phyloP scores from a whole-genome alignment of 2,329 filamentous ascomycete genomes.

The Colletotrichum tropicale region DNA sequence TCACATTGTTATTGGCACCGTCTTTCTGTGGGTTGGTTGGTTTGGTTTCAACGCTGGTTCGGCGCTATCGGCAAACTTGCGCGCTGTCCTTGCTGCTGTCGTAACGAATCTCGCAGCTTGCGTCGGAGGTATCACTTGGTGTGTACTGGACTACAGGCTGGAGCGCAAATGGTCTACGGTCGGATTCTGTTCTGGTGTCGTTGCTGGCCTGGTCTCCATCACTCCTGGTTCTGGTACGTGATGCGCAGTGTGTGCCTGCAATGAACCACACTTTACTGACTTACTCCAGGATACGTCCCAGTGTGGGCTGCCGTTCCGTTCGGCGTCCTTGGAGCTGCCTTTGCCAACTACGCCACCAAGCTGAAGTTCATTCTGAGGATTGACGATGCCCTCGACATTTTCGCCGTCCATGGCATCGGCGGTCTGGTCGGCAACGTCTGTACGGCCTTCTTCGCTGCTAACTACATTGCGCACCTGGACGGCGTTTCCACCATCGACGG shows the following conservation, averaged over 20 bases:
- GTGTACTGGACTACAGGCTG: constrained; percentile 84
- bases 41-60: constrained; percentile 94
- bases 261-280: neutral
- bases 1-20: constrained; percentile 89
- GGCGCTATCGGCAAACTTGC: constrained; percentile 79
- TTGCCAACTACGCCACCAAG: constrained; percentile 91
- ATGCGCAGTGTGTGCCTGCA: neutral
- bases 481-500: constrained; percentile 70
- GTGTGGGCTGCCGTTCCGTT: constrained; percentile 84
- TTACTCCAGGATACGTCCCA: constrained; percentile 68
- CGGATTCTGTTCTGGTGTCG: constrained; percentile 89
- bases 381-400: constrained; percentile 89
- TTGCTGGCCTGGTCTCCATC: constrained; percentile 86
- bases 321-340: constrained; percentile 75
- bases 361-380: constrained; percentile 83
- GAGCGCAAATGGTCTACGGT: constrained; percentile 93
- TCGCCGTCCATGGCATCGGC: constrained; percentile 81
- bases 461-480: constrained; percentile 84
- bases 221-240: constrained; percentile 78
- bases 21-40: constrained; percentile 96
- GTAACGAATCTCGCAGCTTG: constrained; percentile 87
- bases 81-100: constrained; percentile 84
- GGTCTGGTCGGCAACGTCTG: constrained; percentile 80
- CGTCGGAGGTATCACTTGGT: constrained; percentile 88
- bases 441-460: constrained; percentile 82